phyloP scores from a whole-genome alignment of 2,329 filamentous ascomycete genomes.

The Blastomyces parvus region DNA sequence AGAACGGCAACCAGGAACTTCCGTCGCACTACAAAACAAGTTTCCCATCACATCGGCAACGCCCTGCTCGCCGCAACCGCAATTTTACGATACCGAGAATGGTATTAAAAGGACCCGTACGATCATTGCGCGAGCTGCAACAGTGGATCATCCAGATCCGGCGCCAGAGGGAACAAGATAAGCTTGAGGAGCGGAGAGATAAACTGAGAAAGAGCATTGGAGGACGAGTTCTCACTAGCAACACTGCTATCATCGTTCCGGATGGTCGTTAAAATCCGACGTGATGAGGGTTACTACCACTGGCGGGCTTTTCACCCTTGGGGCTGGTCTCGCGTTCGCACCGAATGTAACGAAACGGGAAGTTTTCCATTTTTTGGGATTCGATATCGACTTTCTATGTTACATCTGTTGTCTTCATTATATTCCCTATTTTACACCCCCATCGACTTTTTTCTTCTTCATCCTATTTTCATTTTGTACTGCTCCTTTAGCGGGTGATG shows the following conservation, averaged over 20 bases:
- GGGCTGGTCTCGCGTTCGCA: neutral
- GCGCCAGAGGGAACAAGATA: constrained; percentile 36
- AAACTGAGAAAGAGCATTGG: constrained; percentile 48
- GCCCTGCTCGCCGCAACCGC: constrained; percentile 14
- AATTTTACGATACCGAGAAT: constrained; percentile 31
- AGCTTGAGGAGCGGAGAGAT: constrained; percentile 44
- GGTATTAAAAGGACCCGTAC: constrained; percentile 42
- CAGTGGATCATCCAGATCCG: constrained; percentile 38
- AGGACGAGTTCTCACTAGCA: constrained; percentile 31
- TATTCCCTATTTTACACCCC: constrained; percentile 2
- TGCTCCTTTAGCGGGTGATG: constrained; percentile 4
- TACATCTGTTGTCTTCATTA: neutral
- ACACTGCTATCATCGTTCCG: constrained; percentile 10
- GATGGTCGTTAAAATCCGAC: constrained; percentile 15
- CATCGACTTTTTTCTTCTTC: neutral
- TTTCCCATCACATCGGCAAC: neutral
- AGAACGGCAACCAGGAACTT: constrained; percentile 15
- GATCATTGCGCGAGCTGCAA: constrained; percentile 42
- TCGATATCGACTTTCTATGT: constrained; percentile 1
- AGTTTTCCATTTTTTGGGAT: neutral
- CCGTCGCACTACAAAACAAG: constrained; percentile 16
- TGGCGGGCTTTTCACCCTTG: neutral
- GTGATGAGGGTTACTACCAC: neutral
- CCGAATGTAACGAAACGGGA: neutral
- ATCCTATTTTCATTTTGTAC: neutral